These are phyloP conservation scores for Tolypocladium paradoxum DNA, from an alignment of 2,329 filamentous ascomycete genomes.

Conservation along the genomic window DNA sequence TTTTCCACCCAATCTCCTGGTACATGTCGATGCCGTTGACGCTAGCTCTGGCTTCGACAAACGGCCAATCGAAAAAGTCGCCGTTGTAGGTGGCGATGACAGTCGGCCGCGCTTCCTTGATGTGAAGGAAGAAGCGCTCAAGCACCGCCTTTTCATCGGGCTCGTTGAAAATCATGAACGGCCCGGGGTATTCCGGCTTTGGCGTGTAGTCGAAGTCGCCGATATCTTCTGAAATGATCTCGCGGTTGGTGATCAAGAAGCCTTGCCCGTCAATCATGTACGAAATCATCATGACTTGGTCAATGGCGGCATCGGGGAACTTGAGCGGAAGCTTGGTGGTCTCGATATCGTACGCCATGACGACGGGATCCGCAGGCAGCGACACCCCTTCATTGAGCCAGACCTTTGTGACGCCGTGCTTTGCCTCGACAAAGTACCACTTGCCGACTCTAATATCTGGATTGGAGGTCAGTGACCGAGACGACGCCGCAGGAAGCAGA, in stretches of 20 bases:
- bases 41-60: constrained; percentile 86
- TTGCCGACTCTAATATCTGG: constrained; percentile 88
- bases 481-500: background rate
- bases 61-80: constrained; percentile 99
- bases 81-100: constrained; percentile 99
- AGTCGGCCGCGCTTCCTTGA: constrained; percentile 88
- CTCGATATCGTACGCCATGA: constrained; percentile 98
- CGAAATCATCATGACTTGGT: constrained; percentile 99
- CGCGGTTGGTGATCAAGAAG: constrained; percentile 93
- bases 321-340: constrained; percentile 93
- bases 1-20: constrained; percentile 92
- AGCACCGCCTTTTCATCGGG: constrained; percentile 80
- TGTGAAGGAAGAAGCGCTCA: constrained; percentile 88
- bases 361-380: constrained; percentile 87
- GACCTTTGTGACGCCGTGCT: constrained; percentile 79
- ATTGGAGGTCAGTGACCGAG: constrained; percentile 10
- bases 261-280: constrained; percentile 99
- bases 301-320: constrained; percentile 87
- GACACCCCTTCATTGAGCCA: constrained; percentile 78
- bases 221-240: constrained; percentile 96
- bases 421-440: constrained; percentile 94
- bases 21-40: constrained; percentile 99
- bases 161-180: constrained; percentile 98
- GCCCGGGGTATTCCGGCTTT: constrained; percentile 87
- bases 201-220: constrained; percentile 97